These are phyloP conservation scores for Aciculosporium take DNA, from an alignment of 2,329 filamentous ascomycete species.

Conservation along the genomic window DNA sequence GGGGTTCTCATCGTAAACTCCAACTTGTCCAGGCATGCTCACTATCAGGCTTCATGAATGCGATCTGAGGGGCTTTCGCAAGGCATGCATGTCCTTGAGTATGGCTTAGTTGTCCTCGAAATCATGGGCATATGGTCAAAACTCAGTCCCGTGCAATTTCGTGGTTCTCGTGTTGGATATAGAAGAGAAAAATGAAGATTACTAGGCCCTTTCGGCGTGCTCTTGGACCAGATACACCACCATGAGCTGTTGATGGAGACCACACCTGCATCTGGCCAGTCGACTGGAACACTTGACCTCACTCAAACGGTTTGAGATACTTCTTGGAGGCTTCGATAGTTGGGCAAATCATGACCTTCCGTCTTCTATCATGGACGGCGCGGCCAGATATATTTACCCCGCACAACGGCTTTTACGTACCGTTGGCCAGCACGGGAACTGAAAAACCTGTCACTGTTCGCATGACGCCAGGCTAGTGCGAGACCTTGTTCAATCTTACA, in stretches of 20 bases:
- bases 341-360: conserved; percentile 26
- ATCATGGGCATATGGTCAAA: conserved; percentile 30
- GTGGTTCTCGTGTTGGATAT: conserved; percentile 22
- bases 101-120: no score
- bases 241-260: conserved; percentile 4
- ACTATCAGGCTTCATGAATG: conserved; percentile 27
- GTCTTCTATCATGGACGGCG: conserved; percentile 28
- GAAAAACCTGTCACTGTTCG: conserved; percentile 22
- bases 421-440: conserved; percentile 19
- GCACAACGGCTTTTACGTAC: conserved; percentile 26
- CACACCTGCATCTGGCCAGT: conserved; percentile 1
- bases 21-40: conserved; percentile 25
- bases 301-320: conserved; percentile 20
- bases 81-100: conserved; percentile 27
- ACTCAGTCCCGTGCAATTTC: conserved; percentile 25
- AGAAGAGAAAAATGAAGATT: conserved; percentile 19
- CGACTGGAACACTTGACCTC: conserved; percentile 12
- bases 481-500: conserved; percentile 28
- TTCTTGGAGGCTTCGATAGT: conserved; percentile 29
- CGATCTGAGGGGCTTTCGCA: conserved; percentile 26
- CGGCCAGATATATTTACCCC: conserved; percentile 22
- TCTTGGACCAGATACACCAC: conserved; percentile 19
- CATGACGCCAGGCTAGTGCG: conserved; percentile 24
- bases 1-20: conserved; percentile 16
- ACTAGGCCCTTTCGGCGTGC: conserved; percentile 18